These are phyloP conservation scores for Penstemon newberryi DNA, from an alignment of 257 asterid species.

Conservation along the genomic window DNA sequence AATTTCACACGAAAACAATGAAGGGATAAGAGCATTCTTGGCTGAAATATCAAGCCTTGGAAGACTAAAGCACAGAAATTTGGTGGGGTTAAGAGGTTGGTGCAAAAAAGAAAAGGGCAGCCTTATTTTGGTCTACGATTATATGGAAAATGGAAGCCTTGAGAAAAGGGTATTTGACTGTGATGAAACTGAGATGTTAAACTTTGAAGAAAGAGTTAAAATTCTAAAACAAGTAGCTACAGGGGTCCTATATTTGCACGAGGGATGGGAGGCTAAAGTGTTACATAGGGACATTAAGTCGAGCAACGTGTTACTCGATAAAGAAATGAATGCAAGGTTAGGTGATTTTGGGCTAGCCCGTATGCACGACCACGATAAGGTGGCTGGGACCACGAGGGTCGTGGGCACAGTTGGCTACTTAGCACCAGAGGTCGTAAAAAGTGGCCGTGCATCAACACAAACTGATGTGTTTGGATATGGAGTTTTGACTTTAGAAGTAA, in stretches of 20 bases:
- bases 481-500: conserved; percentile 56
- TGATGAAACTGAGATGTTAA: conserved; percentile 40
- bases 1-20: conserved; percentile 52
- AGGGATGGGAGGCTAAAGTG: conserved; percentile 70
- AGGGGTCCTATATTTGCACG: conserved; percentile 56
- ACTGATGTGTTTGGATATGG: conserved; percentile 61
- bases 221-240: conserved; percentile 64
- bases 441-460: conserved; percentile 58
- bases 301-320: too few relatives aligned
- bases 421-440: conserved; percentile 60
- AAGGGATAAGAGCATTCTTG: conserved; percentile 56
- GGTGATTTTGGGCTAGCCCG: conserved; percentile 26
- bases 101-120: conserved; percentile 71
- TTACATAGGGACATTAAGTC: too few relatives aligned
- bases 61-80: conserved; percentile 62
- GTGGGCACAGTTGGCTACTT: conserved; percentile 74
- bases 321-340: too few relatives aligned
- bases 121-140: conserved; percentile 62
- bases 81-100: conserved; percentile 78
- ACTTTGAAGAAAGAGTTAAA: conserved; percentile 30
- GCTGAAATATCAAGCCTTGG: conserved; percentile 80
- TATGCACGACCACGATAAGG: conserved; percentile 63
- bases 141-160: conserved; percentile 77
- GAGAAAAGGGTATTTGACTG: conserved; percentile 52
- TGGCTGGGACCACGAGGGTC: conserved; percentile 64